A percentile compares a stretch with the other conserved stretches of the same genome.
These are phyloP conservation scores for Metschnikowia arizonensis DNA, from an alignment of 805 yeast species.

Conservation along the genomic window DNA sequence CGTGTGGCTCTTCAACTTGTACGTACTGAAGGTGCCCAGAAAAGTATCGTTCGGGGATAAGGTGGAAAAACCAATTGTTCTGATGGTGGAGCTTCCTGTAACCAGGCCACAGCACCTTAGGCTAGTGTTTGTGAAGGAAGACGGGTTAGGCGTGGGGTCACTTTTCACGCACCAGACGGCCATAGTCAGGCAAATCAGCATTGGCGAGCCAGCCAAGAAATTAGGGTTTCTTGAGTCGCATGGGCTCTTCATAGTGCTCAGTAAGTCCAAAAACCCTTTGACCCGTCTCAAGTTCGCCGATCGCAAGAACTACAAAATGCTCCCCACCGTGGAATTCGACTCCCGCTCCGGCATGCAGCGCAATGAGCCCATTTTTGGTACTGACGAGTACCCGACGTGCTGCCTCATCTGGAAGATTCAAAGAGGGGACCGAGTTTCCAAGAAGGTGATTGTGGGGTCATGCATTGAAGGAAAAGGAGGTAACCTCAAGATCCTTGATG, in stretches of 20 bases:
- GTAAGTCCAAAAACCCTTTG: conserved; percentile 25
- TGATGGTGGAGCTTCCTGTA: conserved; percentile 17
- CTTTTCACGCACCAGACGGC: conserved; percentile 25
- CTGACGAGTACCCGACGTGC: conserved; percentile 30
- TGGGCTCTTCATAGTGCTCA: conserved; percentile 28
- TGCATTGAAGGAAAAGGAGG: conserved; percentile 20
- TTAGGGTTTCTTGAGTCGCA: conserved; percentile 27
- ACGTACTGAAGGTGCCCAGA: conserved; percentile 25
- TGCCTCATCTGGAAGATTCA: conserved; percentile 35
- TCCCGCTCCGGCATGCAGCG: conserved; percentile 6
- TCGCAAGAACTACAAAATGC: conserved; percentile 23
- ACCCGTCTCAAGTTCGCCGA: conserved; percentile 33
- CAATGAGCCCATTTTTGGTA: conserved; percentile 19
- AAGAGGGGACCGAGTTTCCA: conserved; percentile 29
- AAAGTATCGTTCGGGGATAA: conserved; percentile 35
- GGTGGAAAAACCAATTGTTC: conserved; percentile 25
- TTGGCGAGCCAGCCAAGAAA: conserved; percentile 33
- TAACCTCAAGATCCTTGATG: conserved; percentile 34
- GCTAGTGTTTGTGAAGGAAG: conserved; percentile 29
- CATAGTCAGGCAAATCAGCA: conserved; percentile 24
- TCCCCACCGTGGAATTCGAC: conserved; percentile 24
- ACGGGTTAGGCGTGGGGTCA: conserved; percentile 31
- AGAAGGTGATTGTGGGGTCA: conserved; percentile 35
- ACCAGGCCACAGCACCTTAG: conserved; percentile 8
- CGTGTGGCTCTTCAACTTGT: conserved; percentile 32